Conservation (phyloP, 2,329 filamentous ascomycete genomes). For the Rhynchosporium agropyri region DNA sequence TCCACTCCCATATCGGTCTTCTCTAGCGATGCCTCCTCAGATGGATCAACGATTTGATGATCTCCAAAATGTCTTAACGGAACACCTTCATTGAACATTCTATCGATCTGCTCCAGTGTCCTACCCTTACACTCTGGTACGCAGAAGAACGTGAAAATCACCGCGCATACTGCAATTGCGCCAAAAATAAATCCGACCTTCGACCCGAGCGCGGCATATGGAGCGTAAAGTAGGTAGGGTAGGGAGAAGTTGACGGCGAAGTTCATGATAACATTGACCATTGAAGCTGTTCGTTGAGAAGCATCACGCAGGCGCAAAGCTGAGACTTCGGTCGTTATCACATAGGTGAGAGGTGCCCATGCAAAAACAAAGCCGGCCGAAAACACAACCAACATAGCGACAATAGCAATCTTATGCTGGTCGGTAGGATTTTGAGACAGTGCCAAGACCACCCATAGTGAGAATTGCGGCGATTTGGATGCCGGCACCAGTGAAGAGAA, state of each 20-base stretch:
- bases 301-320: constrained; percentile 5
- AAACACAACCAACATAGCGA: background rate
- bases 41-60: background rate
- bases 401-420: constrained; percentile 4
- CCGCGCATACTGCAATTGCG: background rate
- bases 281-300: constrained; percentile 5
- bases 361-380: constrained; percentile 9
- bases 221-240: constrained; percentile 10
- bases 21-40: background rate
- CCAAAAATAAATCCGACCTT: constrained; percentile 7
- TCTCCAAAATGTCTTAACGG: constrained; percentile 10
- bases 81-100: constrained; percentile 9
- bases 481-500: constrained; percentile 6
- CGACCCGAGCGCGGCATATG: constrained; percentile 1
- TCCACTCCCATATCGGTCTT: background rate
- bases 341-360: constrained; percentile 8
- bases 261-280: constrained; percentile 9
- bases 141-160: constrained; percentile 7
- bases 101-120: constrained; percentile 15
- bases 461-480: constrained; percentile 5
- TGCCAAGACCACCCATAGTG: constrained; percentile 10
- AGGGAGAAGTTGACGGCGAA: constrained; percentile 8
- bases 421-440: constrained; percentile 8
- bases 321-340: constrained; percentile 4
- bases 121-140: constrained; percentile 10